phyloP scores from a whole-genome alignment of 2,329 filamentous ascomycete genomes.

The Colletotrichum acutatum region DNA sequence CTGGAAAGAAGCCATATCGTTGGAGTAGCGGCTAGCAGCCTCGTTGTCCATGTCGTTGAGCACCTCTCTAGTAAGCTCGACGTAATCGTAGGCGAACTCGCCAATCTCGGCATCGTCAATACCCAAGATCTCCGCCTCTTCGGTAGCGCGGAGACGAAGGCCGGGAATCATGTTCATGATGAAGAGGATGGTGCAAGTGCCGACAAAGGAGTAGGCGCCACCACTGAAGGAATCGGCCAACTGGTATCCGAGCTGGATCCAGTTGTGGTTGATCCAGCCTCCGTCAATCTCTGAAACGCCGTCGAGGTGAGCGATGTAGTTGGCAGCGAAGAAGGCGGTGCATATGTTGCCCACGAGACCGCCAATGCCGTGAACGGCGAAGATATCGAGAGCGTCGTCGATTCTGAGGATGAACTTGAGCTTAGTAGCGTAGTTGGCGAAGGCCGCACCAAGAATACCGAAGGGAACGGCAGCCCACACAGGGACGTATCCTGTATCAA shows the following conservation, averaged over 20 bases:
- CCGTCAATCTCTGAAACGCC: constrained; percentile 74
- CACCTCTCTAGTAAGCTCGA: constrained; percentile 77
- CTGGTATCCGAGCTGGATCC: constrained; percentile 86
- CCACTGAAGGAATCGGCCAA: constrained; percentile 83
- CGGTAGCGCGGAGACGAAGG: constrained; percentile 76
- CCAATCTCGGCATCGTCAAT: constrained; percentile 93
- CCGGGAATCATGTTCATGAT: constrained; percentile 83
- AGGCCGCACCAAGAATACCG: constrained; percentile 78
- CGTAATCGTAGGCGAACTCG: constrained; percentile 96
- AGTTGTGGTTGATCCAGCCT: constrained; percentile 87
- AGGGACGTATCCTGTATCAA: constrained; percentile 72
- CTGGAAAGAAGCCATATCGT: constrained; percentile 52
- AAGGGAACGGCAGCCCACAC: constrained; percentile 86
- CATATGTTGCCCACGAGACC: constrained; percentile 83
- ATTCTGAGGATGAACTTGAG: constrained; percentile 85
- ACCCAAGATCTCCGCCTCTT: constrained; percentile 84
- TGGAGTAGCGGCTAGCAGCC: constrained; percentile 55
- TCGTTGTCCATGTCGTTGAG: constrained; percentile 60
- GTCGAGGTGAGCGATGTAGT: constrained; percentile 86
- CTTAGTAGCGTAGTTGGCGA: constrained; percentile 92
- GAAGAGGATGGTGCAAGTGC: constrained; percentile 83
- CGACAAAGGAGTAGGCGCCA: constrained; percentile 80
- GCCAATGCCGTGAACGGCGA: constrained; percentile 83
- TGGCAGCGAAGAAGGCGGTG: constrained; percentile 85
- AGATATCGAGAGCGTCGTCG: constrained; percentile 90